These are phyloP conservation scores for Cicer pinnatifidum DNA, from an alignment of 306 rosid genomes.

Conservation along the genomic window DNA sequence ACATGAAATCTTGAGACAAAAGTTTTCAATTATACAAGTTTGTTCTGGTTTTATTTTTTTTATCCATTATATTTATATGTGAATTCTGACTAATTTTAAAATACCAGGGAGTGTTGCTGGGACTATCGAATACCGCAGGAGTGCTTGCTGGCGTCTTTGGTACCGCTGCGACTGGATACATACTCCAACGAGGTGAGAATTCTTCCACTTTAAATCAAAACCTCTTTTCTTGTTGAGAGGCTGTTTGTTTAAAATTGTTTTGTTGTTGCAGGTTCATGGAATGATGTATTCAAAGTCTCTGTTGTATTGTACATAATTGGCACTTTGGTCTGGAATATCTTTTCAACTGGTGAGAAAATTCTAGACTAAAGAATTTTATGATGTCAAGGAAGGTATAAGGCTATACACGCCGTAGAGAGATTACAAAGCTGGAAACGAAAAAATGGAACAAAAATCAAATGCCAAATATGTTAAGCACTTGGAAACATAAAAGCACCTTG, in stretches of 20 bases:
- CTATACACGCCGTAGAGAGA: conserved; percentile 8
- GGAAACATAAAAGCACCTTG: conserved; percentile 43
- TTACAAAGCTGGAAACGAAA: neutral
- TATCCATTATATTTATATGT: conserved; percentile 1
- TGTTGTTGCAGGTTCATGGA: conserved; percentile 83
- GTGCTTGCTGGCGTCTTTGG: conserved; percentile 97
- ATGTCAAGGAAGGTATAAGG: conserved; percentile 34
- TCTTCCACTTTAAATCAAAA: conserved; percentile 17
- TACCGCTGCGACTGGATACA: conserved; percentile 94
- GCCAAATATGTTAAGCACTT: conserved; percentile 38
- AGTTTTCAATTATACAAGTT: conserved; percentile 9
- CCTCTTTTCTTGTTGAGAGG: neutral
- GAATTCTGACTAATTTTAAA: conserved; percentile 38
- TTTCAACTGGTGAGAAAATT: conserved; percentile 86
- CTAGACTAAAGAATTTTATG: conserved; percentile 55
- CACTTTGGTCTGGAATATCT: conserved; percentile 81
- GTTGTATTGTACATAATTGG: conserved; percentile 78
- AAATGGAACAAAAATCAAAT: conserved; percentile 41
- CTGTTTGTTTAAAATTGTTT: conserved; percentile 2
- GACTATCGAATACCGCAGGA: conserved; percentile 93
- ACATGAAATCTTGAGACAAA: conserved; percentile 11
- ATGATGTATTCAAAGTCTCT: conserved; percentile 90
- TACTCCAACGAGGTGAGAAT: conserved; percentile 78
- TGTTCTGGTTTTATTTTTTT: conserved; percentile 1
- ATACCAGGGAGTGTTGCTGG: conserved; percentile 86